Evolutionary conservation across 148 eudicot genomes (phyloP), one percentile per base, ranked within the genome.

Genomic region (Rheum nobile): DNA sequence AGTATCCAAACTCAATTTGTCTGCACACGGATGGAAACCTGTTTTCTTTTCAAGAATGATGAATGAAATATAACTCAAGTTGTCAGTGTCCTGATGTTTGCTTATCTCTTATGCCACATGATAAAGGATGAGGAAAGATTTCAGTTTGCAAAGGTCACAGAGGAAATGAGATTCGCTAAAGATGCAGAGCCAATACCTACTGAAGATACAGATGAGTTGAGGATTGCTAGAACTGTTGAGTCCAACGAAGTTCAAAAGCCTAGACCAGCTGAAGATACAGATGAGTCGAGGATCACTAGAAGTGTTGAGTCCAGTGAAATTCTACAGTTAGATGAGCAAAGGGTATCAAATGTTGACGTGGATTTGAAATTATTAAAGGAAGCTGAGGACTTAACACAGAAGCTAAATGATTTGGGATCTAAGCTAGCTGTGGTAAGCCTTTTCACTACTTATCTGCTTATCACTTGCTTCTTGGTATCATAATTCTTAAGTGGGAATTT

Each of bases 381-480:
- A 41, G 24, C 75, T 4, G 84, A 84, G 71, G 87, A 86, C 42
- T 74, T 86, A 79, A 83, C 81, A 74, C 79, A 76, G 50, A 90
- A 87, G 74, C 12, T 87, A 67, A 79, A 76, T 75, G 65, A 39
- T 52, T 39, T 86, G 77, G 85, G 80, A 71, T 74, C 75, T 75
- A 86, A 84, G 77, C 79, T 87, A 61, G 78, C 55, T 32, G 84
- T 87, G 91, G 95, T 90, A 39, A 67, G 75, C 68, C 67, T 79
- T 75, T 16, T 21, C 8, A 57, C 65, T 41, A 41, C 10, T 8
- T 41, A 41, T 41, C 43, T 41, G 43, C 11, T 29, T 1, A 67
- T 42, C 54, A n/a, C 46, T 39, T 14, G 46, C 24, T 29, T 70
- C 55, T 63, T 41, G 22, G 38, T 6, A 37, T 76, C 41, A 17